Evolutionary conservation across 768 basidiomycete species (phyloP).

Genomic region (Tricholoma terreum): DNA sequence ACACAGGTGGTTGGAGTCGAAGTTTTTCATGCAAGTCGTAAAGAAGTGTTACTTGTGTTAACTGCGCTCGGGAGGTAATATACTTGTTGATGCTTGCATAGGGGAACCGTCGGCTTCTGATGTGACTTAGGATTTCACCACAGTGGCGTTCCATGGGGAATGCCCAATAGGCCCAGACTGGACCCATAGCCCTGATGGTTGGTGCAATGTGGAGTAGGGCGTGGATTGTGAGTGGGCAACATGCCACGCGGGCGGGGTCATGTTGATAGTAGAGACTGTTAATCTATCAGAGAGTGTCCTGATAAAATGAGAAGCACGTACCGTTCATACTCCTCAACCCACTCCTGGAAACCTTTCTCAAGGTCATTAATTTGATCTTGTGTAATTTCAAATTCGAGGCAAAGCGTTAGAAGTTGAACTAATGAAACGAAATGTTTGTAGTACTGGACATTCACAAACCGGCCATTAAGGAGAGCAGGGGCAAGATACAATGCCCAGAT

Average conservation of each 20-base stretch:
- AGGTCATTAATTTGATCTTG: slow-evolving; percentile 15
- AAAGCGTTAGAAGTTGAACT: background rate
- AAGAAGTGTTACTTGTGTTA: slow-evolving; percentile 27
- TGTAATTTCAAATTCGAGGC: slow-evolving; percentile 28
- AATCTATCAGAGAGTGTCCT: background rate
- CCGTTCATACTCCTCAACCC: slow-evolving; percentile 43
- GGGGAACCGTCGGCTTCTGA: slow-evolving; percentile 30
- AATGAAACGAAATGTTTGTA: slow-evolving; percentile 17
- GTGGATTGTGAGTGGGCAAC: too few relatives aligned
- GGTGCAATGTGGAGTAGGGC: slow-evolving; percentile 28
- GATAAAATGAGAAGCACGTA: slow-evolving; percentile 14
- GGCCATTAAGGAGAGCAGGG: slow-evolving; percentile 32
- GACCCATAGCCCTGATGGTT: slow-evolving; percentile 17
- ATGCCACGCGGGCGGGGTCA: too few relatives aligned
- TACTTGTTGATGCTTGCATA: slow-evolving; percentile 26
- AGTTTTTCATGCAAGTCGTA: slow-evolving; percentile 18
- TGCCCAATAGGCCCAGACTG: slow-evolving; percentile 34
- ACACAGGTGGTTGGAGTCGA: slow-evolving; percentile 18
- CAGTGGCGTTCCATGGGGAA: slow-evolving; percentile 40
- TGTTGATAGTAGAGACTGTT: slow-evolving; percentile 31
- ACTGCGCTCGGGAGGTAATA: slow-evolving; percentile 29
- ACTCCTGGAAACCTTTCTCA: slow-evolving; percentile 9
- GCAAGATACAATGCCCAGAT: slow-evolving; percentile 40
- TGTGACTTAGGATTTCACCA: slow-evolving; percentile 22
- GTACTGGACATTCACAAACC: slow-evolving; percentile 30